Evolutionary conservation across 257 asterid genomes (phyloP).

Genomic region (Eustoma russellianum): DNA sequence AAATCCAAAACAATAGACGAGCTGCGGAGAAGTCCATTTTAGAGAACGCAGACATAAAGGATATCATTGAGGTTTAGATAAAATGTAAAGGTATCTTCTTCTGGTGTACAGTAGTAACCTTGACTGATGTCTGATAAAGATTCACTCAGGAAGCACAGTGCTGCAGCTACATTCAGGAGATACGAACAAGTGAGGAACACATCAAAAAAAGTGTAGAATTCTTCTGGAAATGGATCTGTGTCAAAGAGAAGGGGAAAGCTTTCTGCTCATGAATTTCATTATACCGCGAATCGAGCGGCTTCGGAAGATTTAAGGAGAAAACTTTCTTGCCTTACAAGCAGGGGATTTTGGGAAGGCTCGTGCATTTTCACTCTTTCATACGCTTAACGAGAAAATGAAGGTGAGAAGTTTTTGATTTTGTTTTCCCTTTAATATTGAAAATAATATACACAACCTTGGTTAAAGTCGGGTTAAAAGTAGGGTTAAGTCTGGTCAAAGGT

Average conservation of each 20-base stretch:
- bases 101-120: no score
- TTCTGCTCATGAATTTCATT: conserved; percentile 75
- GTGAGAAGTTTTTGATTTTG: no score
- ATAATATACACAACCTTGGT: no score
- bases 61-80: conserved; percentile 28
- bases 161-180: conserved; percentile 16
- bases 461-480: no score
- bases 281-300: conserved; percentile 60
- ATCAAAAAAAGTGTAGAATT: conserved; percentile 1
- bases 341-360: conserved; percentile 64
- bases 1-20: conserved; percentile 72
- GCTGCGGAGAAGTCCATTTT: conserved; percentile 31
- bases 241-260: conserved; percentile 31
- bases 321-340: conserved; percentile 75
- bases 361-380: no score
- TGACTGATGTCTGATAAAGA: conserved; percentile 18
- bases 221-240: conserved; percentile 19
- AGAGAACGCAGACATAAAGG: conserved; percentile 34
- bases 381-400: no score
- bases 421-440: no score
- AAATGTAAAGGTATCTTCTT: not conserved
- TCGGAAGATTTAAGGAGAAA: conserved; percentile 59
- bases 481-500: no score
- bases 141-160: conserved; percentile 24
- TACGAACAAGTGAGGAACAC: conserved; percentile 10